Conservation (phyloP, 371 early-diverging fungal genomes). For the Quaeritorhiza haematococci region DNA sequence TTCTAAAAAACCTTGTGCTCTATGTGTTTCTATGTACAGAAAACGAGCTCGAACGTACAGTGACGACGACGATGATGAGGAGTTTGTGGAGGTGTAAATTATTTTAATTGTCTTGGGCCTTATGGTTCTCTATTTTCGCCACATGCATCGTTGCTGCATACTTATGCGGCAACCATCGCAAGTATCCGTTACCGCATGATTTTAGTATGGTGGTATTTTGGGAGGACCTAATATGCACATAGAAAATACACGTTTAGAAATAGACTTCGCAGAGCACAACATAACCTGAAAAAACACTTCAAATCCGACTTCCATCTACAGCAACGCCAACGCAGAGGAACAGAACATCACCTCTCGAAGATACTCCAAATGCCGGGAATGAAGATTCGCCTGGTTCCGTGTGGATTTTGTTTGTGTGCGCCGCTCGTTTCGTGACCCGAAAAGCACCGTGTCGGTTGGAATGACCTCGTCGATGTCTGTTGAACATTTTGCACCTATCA, state of each 20-base stretch:
- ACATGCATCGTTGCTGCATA: too few species aligned
- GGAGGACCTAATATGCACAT: not conserved
- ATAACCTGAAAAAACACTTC: too few species aligned
- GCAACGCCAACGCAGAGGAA: too few species aligned
- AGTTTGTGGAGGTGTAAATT: too few species aligned
- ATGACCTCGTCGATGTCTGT: slow-evolving; percentile 61
- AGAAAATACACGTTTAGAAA: not conserved
- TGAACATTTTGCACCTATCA: slow-evolving; percentile 66
- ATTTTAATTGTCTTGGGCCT: too few species aligned
- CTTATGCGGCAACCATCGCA: not conserved
- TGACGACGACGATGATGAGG: too few species aligned
- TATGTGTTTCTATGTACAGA: too few species aligned
- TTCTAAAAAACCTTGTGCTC: too few species aligned
- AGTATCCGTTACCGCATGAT: slow-evolving; percentile 11
- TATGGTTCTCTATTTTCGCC: too few species aligned
- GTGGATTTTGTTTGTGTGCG: slow-evolving; percentile 42
- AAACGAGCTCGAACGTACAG: too few species aligned
- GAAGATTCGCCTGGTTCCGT: slow-evolving; percentile 45
- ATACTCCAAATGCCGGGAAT: slow-evolving; percentile 71
- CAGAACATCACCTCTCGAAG: slow-evolving; percentile 56
- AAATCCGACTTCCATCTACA: too few species aligned
- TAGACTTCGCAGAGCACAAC: too few species aligned
- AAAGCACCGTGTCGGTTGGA: slow-evolving; percentile 62
- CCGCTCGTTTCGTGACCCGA: slow-evolving; percentile 48
- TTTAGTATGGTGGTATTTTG: not conserved